phyloP scores from a whole-genome alignment of 805 yeast species.

The Sugiyamaella mastotermitis region DNA sequence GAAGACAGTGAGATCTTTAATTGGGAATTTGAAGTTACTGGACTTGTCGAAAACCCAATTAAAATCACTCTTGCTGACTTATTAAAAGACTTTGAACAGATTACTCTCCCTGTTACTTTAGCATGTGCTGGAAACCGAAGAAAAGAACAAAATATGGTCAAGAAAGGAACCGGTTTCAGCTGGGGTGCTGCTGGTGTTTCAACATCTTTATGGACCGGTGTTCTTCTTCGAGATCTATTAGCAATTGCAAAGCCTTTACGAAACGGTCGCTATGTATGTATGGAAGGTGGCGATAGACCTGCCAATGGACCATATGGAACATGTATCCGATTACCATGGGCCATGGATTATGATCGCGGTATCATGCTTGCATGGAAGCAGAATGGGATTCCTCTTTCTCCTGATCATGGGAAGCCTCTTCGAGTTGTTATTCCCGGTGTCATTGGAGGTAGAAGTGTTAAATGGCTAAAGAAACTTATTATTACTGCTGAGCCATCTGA shows the following conservation, averaged over 20 bases:
- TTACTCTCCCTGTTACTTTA: constrained; percentile 4
- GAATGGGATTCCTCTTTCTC: constrained; percentile 31
- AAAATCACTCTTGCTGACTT: constrained; percentile 2
- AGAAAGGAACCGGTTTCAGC: constrained; percentile 7
- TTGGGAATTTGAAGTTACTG: constrained; percentile 8
- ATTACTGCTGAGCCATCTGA: constrained; percentile 30
- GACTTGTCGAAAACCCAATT: constrained; percentile 6
- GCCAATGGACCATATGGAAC: constrained; percentile 6
- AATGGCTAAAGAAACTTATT: constrained; percentile 30
- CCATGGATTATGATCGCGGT: constrained; percentile 29
- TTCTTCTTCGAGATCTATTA: constrained; percentile 4
- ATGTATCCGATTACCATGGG: constrained; percentile 27
- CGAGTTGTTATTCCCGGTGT: constrained; percentile 35
- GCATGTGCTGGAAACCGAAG: constrained; percentile 8
- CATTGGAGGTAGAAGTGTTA: constrained; percentile 37
- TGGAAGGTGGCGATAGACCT: constrained; percentile 13
- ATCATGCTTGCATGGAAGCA: constrained; percentile 33
- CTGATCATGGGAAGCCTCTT: constrained; percentile 34
- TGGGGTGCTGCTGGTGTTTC: constrained; percentile 8
- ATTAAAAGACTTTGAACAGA: constrained; percentile 4
- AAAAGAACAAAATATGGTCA: constrained; percentile 7
- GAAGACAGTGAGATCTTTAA: constrained; percentile 2
- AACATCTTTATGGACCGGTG: constrained; percentile 8
- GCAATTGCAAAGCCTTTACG: constrained; percentile 20
- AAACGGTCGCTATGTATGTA: constrained; percentile 29